Base-by-base conservation (phyloP, 2,329 filamentous ascomycete species). In the Hawksworthiomyces lignivorus region DNA sequence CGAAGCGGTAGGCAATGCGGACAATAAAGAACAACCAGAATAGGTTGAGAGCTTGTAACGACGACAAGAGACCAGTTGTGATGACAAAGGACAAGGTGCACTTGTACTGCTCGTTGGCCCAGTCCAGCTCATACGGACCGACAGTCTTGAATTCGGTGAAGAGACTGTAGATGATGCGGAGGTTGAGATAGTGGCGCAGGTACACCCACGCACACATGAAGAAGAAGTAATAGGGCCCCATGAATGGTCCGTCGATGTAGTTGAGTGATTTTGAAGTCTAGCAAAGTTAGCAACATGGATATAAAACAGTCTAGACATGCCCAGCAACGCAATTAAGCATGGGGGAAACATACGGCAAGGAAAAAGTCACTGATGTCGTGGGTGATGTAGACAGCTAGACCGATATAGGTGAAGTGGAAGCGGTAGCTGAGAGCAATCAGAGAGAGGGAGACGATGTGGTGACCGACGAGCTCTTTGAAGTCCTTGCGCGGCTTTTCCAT, bases 341-440 rank as follows among this genome's bases (percentile, higher is more conserved):
- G 12, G 20, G 22, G 4, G 28, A 24, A 36, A 65, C 82, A 65
- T 76, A 89, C 85, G 28, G 90, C 89, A 33, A 96, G 75, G 76
- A 96, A 96, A 67, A 96, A 95, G 62, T 96, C 89, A 46, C 82
- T 88, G 48, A 96, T 85, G 58, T 97, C 89, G 63, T 94, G 87
- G 9, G 89, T 95, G 48, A 92, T 87, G 63, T 95, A 97, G 26
- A 97, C 87, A 17, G 87, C 86, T 42, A 96, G 67, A 20, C 89
- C 89, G 60, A 97, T 94, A 64, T 95, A 90, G 17, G 88, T 94
- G 62, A 96, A 97, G 65, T 97, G 89, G 70, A 95, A 97, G 47
- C 87, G 80, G 67, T 96, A 97, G 68, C 85, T 92, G 56, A 90
- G 68, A 45, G 67, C 82, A 52, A 97, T 95, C 53, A 97, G 73